Evolutionary conservation across 352 stramenopile species (phyloP).

Genomic region (Vaucheria bursata): DNA sequence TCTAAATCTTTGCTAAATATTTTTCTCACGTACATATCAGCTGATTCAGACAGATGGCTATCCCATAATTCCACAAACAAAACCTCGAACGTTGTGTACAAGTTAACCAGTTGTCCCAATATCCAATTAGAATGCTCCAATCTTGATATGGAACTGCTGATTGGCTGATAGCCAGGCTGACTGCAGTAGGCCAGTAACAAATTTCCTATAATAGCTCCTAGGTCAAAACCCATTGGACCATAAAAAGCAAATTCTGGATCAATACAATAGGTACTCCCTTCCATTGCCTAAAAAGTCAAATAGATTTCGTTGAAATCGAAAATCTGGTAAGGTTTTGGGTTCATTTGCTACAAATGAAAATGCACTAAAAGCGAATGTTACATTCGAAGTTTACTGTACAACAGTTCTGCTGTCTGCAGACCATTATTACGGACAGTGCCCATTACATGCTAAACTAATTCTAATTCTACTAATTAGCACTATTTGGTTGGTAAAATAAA

Average conservation of each 20-base stretch:
- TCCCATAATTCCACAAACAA: not conserved
- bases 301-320: not conserved
- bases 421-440: not conserved
- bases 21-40: too few species aligned
- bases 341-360: too few species aligned
- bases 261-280: slow-evolving; percentile 42
- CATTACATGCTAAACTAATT: too few species aligned
- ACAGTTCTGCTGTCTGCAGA: not conserved
- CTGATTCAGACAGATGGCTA: too few species aligned
- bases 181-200: slow-evolving; percentile 51
- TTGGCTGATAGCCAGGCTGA: slow-evolving; percentile 21
- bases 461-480: too few species aligned
- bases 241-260: slow-evolving; percentile 60
- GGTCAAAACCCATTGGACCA: slow-evolving; percentile 57
- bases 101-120: slow-evolving; percentile 23
- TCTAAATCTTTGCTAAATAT: not conserved
- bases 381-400: too few species aligned
- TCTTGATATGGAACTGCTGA: slow-evolving; percentile 3
- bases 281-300: not conserved
- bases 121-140: slow-evolving; percentile 50
- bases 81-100: not conserved
- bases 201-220: slow-evolving; percentile 53
- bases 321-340: too few species aligned
- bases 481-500: too few species aligned
- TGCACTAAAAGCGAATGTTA: too few species aligned